Evolutionary conservation across 192 early-diverging fungal species (phyloP).

Genomic region (Umbelopsis vinacea): DNA sequence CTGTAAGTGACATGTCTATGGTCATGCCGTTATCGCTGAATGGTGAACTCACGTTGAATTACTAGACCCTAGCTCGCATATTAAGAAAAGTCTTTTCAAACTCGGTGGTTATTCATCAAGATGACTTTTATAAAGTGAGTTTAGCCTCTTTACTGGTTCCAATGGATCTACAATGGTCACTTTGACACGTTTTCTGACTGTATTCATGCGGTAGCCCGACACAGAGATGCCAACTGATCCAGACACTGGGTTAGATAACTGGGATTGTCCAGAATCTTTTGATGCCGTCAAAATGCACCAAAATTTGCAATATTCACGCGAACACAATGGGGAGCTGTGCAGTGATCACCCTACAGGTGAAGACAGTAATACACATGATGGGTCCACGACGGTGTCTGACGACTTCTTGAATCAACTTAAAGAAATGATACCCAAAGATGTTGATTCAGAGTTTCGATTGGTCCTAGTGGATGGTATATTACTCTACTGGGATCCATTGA

Average conservation of each 20-base stretch:
- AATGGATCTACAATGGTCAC: background rate
- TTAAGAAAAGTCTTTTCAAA: conserved; percentile 63
- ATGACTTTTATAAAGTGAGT: conserved; percentile 70
- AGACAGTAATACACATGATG: conserved; percentile 42
- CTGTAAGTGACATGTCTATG: conserved; percentile 39
- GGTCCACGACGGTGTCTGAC: conserved; percentile 11
- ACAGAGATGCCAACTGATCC: conserved; percentile 65
- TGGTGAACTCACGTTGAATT: background rate
- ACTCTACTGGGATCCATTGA: conserved; percentile 59
- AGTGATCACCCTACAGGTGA: conserved; percentile 46
- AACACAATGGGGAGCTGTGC: conserved; percentile 46
- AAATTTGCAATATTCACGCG: conserved; percentile 36
- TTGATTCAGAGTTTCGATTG: conserved; percentile 36
- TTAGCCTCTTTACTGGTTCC: background rate
- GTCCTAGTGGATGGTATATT: conserved; percentile 83
- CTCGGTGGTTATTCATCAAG: conserved; percentile 68
- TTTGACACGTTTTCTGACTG: background rate
- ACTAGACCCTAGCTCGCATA: conserved; percentile 58
- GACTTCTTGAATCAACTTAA: background rate
- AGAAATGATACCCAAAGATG: background rate
- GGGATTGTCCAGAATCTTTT: conserved; percentile 81
- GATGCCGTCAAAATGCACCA: conserved; percentile 49
- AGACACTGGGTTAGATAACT: conserved; percentile 63
- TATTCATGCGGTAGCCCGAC: conserved; percentile 45
- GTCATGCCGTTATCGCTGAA: background rate